Percentiles rank a stretch among this genome's conserved stretches.
Conservation (phyloP, 129 eudicot species). For the Centaurea solstitialis region DNA sequence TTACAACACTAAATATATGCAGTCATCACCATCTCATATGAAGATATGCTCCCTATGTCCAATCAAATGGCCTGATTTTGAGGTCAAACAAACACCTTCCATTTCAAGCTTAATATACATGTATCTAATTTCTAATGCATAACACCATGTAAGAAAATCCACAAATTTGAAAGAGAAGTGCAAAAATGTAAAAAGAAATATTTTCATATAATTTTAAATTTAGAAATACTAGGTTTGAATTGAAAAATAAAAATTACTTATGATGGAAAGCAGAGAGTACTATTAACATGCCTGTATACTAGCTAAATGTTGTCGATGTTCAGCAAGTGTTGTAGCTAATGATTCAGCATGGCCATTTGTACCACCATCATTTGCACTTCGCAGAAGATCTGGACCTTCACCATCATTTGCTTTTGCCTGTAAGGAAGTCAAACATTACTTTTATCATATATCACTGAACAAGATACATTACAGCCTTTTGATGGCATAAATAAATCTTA, state of each 20-base stretch:
- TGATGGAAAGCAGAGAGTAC: conserved; percentile 1
- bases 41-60: neutral
- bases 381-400: conserved; percentile 95
- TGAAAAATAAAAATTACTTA: neutral
- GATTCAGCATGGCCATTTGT: conserved; percentile 94
- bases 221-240: neutral
- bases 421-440: conserved; percentile 6
- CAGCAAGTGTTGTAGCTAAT: conserved; percentile 88
- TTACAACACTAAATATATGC: neutral
- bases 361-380: conserved; percentile 72
- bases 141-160: neutral
- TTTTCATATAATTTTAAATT: neutral
- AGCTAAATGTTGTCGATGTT: conserved; percentile 93
- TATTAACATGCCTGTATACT: conserved; percentile 81
- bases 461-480: neutral
- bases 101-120: neutral
- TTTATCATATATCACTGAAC: neutral
- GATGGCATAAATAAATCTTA: neutral
- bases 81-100: conserved; percentile 4
- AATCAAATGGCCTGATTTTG: neutral
- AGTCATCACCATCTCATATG: neutral
- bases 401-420: conserved; percentile 98
- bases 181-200: neutral
- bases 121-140: neutral
- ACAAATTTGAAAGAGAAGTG: neutral